phyloP scores from a whole-genome alignment of 768 basidiomycete genomes.

The Polyporus arcularius region DNA sequence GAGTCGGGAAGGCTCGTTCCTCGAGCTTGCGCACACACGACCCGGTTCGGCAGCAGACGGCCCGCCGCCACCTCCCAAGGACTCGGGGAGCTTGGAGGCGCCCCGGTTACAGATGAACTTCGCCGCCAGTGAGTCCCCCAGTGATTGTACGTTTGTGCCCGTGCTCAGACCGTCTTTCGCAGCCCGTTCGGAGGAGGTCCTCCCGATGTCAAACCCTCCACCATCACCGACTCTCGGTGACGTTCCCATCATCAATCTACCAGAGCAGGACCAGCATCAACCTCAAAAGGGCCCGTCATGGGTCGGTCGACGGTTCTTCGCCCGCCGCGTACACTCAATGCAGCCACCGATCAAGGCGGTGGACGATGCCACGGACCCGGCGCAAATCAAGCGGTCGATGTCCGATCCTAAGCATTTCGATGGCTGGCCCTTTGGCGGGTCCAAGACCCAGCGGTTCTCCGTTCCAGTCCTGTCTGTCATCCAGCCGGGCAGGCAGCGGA shows the following conservation, averaged over 20 bases:
- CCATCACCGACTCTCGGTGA: slow-evolving; percentile 13
- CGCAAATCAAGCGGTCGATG: slow-evolving; percentile 15
- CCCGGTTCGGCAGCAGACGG: slow-evolving; percentile 19
- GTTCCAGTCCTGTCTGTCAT: slow-evolving; percentile 18
- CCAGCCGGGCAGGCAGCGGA: slow-evolving; percentile 2
- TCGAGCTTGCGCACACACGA: slow-evolving; percentile 27
- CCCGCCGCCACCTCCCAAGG: slow-evolving; percentile 8
- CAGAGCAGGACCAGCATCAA: slow-evolving; percentile 8
- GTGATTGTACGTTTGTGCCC: background rate
- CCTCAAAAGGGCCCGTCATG: slow-evolving; percentile 9
- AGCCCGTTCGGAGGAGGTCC: slow-evolving; percentile 4
- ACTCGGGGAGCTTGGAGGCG: background rate
- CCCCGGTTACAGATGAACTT: background rate
- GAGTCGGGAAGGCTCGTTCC: slow-evolving; percentile 25
- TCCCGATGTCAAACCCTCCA: slow-evolving; percentile 1
- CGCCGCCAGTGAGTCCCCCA: slow-evolving; percentile 4
- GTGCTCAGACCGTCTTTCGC: background rate
- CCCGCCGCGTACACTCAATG: slow-evolving; percentile 27
- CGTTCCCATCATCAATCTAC: background rate
- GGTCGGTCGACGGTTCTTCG: slow-evolving; percentile 4
- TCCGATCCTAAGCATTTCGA: slow-evolving; percentile 23
- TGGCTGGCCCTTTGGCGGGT: slow-evolving; percentile 21
- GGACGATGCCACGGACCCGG: slow-evolving; percentile 8
- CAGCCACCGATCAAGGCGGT: slow-evolving; percentile 18
- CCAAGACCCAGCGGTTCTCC: slow-evolving; percentile 19